Evolutionary conservation across 148 eudicot genomes (phyloP), one percentile per base, ranked within the genome.

Genomic region (Hydrangea macrophylla): DNA sequence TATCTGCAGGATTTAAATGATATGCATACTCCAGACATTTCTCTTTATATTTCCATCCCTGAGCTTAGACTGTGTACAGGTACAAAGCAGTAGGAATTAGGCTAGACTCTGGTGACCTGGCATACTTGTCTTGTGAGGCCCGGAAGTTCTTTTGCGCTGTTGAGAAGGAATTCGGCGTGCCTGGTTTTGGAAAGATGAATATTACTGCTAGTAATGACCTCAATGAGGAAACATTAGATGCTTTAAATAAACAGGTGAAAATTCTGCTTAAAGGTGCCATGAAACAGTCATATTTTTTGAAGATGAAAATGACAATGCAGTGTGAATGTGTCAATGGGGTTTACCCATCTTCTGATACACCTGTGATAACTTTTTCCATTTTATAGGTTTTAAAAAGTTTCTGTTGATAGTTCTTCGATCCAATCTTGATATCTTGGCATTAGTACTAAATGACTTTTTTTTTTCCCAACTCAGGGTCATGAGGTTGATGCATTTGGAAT

Each of bases 181-280:
- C 84, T 59, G 79, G 63, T 73, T 94, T 94, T 69, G 97, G 99
- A 50, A 90, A 81, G 83, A 88, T 74, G 76, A 68, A 61, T 78
- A 86, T 94, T 64, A 87, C 97, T 40, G 99, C 99, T 62, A 94
- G 97, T 78, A 90, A 94, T 80, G 99, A 94, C 66, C 97, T 90
- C 73, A 90, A 90, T 77, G 97, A 94, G 76, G 99, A 90, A 82
- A 94, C 99, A 18, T 69, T 90, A 74, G 99, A 90, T 84, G 96
- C 92, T 73, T 72, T 94, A 65, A 94, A 94, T 75, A 94, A 94
- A 81, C 98, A 93, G 95, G 96, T 88, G 69, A 82, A 42, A 25
- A 27, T 23, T 65, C 15, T 27, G n/a, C 12, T 22, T 20, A 37
- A 60, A 6, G 64, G 48, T 60, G 25, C 48, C n/a, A 48, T 22